A percentile compares a stretch with the other conserved stretches of the same genome.
phyloP scores from a whole-genome alignment of 345 rosid species.

The Eucalyptus regnans region DNA sequence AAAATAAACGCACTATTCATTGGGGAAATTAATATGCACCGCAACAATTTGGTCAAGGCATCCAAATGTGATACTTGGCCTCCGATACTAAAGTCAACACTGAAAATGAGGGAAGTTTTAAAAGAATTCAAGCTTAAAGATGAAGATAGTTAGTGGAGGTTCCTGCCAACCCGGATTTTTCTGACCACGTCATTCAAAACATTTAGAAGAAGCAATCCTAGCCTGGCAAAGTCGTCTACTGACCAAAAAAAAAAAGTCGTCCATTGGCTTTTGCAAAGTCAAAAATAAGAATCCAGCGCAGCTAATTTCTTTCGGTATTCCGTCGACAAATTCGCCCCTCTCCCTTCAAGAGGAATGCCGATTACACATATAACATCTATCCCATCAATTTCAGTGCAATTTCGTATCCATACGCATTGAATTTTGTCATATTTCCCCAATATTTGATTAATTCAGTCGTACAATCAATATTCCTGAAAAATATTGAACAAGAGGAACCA shows the following conservation, averaged over 20 bases:
- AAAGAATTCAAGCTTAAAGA: not conserved
- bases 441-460: not conserved
- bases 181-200: not conserved
- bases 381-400: not conserved
- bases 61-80: not conserved
- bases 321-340: not conserved
- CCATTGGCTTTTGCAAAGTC: not conserved
- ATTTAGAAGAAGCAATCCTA: not conserved
- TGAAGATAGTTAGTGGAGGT: not conserved
- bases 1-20: not conserved
- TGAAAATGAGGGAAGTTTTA: not conserved
- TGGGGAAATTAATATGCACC: not conserved
- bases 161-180: not conserved
- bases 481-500: not conserved
- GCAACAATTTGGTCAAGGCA: not conserved
- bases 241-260: too few relatives aligned
- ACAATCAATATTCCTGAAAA: not conserved
- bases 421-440: not conserved
- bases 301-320: not conserved
- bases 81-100: not conserved
- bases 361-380: not conserved
- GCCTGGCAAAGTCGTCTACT: not conserved
- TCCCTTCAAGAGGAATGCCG: not conserved
- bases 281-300: not conserved
- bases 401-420: not conserved